phyloP scores from a whole-genome alignment of 768 basidiomycete species.

The Termitomyces sp. region DNA sequence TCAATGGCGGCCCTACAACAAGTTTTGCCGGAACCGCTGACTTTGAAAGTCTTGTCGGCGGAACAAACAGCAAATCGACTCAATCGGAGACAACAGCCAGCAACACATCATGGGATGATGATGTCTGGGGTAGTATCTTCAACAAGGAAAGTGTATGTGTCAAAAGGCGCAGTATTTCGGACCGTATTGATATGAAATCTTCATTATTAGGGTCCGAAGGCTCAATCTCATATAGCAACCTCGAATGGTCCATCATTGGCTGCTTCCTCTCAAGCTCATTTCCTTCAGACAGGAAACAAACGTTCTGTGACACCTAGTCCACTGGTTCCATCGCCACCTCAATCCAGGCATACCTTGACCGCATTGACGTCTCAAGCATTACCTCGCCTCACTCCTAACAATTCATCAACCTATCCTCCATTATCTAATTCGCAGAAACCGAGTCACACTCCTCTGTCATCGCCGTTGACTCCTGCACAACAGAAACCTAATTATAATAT shows the following conservation, averaged over 20 bases:
- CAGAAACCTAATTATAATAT: constrained; percentile 26
- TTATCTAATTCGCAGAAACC: background rate
- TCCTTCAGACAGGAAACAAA: constrained; percentile 33
- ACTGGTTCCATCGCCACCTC: constrained; percentile 5
- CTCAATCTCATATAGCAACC: constrained; percentile 22
- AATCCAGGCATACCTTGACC: constrained; percentile 3
- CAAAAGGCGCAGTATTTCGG: background rate
- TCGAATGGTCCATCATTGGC: constrained; percentile 4
- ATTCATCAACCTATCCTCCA: constrained; percentile 8
- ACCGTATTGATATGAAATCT: background rate
- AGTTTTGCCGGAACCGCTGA: constrained; percentile 54
- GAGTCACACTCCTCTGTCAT: background rate
- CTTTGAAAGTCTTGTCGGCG: constrained; percentile 83
- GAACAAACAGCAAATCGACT: constrained; percentile 37
- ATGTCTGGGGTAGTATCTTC: constrained; percentile 82
- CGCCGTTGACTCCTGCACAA: constrained; percentile 1
- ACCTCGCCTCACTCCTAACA: background rate
- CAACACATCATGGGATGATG: constrained; percentile 65
- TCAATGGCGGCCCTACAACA: constrained; percentile 33
- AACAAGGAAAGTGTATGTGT: constrained; percentile 30
- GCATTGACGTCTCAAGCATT: constrained; percentile 2
- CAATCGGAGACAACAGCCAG: constrained; percentile 41
- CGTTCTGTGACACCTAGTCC: constrained; percentile 26
- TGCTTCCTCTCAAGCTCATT: constrained; percentile 28
- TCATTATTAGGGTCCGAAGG: constrained; percentile 10